Conservation (phyloP, 305 asterid genomes). For the Ajuga reptans region DNA sequence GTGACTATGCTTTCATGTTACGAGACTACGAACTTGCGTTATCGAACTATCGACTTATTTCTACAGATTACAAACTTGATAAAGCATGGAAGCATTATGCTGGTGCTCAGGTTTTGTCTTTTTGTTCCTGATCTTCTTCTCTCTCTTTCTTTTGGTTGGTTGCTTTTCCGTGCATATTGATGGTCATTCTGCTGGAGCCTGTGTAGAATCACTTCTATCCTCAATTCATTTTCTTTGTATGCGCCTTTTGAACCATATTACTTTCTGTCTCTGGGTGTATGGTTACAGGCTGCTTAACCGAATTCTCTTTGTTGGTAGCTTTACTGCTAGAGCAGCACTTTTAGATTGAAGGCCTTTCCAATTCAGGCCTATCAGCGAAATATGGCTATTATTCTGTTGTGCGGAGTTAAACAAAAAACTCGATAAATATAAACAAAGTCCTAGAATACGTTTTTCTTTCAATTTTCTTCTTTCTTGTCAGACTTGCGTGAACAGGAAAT, state of each 20-base stretch:
- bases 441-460: too few species aligned
- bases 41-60: slow-evolving; percentile 89
- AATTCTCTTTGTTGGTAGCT: slow-evolving; percentile 16
- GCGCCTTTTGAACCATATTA: not conserved
- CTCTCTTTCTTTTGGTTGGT: slow-evolving; percentile 15
- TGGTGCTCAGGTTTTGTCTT: slow-evolving; percentile 73
- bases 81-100: slow-evolving; percentile 96
- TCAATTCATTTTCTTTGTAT: not conserved
- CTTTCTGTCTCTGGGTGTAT: not conserved
- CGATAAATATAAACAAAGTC: too few species aligned
- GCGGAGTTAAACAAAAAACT: too few species aligned
- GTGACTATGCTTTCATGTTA: slow-evolving; percentile 96
- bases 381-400: not conserved
- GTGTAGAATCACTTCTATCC: not conserved
- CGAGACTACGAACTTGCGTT: slow-evolving; percentile 95
- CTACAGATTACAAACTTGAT: slow-evolving; percentile 94
- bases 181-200: not conserved
- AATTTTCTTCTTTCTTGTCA: too few species aligned
- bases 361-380: not conserved
- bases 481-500: too few species aligned
- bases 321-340: slow-evolving; percentile 8
- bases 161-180: slow-evolving; percentile 2
- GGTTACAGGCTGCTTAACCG: slow-evolving; percentile 5
- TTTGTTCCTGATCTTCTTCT: not conserved
- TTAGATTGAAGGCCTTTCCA: not conserved